Evolutionary conservation across 2,329 filamentous ascomycete species (phyloP), one percentile per base, ranked within the genome.

Genomic region (Ceratocystis destructans): DNA sequence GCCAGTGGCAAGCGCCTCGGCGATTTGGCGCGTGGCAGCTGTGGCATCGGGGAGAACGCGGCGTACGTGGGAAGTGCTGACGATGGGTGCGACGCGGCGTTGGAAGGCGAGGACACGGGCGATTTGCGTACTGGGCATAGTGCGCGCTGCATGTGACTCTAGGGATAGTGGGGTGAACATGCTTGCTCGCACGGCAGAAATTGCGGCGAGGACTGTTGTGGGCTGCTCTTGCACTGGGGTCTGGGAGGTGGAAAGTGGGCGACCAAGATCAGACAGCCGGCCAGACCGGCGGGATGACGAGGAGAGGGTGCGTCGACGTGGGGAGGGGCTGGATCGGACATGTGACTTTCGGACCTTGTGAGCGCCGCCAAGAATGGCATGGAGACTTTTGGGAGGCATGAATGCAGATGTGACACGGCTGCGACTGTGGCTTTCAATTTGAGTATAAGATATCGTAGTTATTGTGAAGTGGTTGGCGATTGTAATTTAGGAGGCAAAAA

Each of bases 51-150:
- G 75, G 57, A 87, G 78, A 1, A 90, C 74, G 1, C 86, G 82
- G 69, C 87, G 82, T 5, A 91, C 73, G 72, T 91, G 87, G 1
- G 84, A 81, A 22, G 85, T 74, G 0, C 84, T 87, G 4, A 87
- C 83, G 25, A 90, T 77, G 0, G 83, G 84, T 8, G 88, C 86
- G 48, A 89, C 73, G 15, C 75, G 75, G 41, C 74, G 75, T 20
- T 87, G 79, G 72, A 82, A 85, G 69, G 85, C 83, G 64, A 90
- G 77, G 17, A 88, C 76, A 71, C 87, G 82, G 1, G 86, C 78
- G 15, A 85, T 83, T 10, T 85, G 79, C 22, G 80, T 82, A 4
- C 84, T 86, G 70, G 79, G 82, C 80, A 90, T 84, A 25, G 87
- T 86, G 0, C 80, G 77, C 7, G 76, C 76, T 57, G 75, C 76